phyloP scores from a whole-genome alignment of 345 rosid genomes.

The Syzygium aromaticum region DNA sequence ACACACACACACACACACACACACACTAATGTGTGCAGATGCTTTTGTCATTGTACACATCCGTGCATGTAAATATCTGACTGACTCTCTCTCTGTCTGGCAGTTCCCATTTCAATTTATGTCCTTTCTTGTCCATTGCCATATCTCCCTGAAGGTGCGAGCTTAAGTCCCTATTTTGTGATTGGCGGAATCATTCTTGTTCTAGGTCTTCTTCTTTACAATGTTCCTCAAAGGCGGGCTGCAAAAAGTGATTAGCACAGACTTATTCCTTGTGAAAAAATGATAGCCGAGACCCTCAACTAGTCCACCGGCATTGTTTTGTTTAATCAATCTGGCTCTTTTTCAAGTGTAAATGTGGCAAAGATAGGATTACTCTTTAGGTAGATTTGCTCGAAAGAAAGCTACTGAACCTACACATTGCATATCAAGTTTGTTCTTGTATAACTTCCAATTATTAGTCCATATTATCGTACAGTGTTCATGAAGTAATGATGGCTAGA shows the following conservation, averaged over 20 bases:
- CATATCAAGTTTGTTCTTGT: background rate
- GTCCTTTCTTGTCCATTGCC: constrained; percentile 72
- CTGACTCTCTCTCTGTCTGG: background rate
- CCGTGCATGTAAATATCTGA: constrained; percentile 13
- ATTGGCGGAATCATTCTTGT: constrained; percentile 43
- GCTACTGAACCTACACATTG: background rate
- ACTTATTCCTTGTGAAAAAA: background rate
- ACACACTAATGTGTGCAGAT: background rate
- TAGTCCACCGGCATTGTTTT: background rate
- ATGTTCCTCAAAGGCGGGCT: constrained; percentile 3
- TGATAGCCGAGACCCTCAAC: background rate
- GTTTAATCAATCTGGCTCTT: background rate
- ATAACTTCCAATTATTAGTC: background rate
- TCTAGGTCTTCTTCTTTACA: constrained; percentile 60
- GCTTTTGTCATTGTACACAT: background rate
- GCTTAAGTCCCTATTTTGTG: constrained; percentile 66
- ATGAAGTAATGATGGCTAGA: background rate
- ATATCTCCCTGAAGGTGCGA: constrained; percentile 60
- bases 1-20: no score
- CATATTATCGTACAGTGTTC: background rate
- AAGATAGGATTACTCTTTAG: background rate
- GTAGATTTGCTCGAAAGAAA: background rate
- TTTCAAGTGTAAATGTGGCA: background rate
- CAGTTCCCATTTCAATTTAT: constrained; percentile 73
- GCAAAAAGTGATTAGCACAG: background rate